Evolutionary conservation across 495 filamentous ascomycete genomes (phyloP), one percentile per base, ranked within the genome.

Genomic region (Hypoxylon rickii): DNA sequence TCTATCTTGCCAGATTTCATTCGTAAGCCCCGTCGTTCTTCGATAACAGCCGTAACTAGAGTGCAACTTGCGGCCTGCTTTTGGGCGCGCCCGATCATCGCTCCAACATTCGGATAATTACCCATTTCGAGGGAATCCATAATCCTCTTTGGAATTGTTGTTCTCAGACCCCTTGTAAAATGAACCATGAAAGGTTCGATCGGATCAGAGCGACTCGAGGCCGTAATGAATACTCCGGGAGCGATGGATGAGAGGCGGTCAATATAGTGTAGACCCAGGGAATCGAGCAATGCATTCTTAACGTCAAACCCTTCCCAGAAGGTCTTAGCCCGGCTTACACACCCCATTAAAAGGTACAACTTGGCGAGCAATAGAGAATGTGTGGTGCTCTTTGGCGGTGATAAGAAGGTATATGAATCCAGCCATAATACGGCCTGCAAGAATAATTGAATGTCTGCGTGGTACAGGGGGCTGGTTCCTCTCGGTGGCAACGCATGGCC

Each of bases 191-290:
- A 26, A 53, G 63, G 34, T 11, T 61, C 38, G 39, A 67, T 16
- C 1, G 51, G 43, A 7, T 69, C 69, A 3, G 46, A 31, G 5
- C 22, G 37, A 21, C 40, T 55, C 0, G 39, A 12, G 13, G 49
- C 31, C 18, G 58, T 15, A 15, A 54, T 44, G 46, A 80, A 75
- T 37, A 74, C 50, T 1, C 69, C 73, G 0, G 79, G 79, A n/a
- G 78, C 70, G 4, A 80, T 66, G 10, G 67, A 71, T n/a, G 78
- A 80, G 47, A 83, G 66, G 19, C 80, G 69, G 62, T 83, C 80
- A 22, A 76, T 72, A 21, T 76, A 74, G 1, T 74, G 47, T 0
- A 78, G 70, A 5, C 71, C 73, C 20, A 83, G 58, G 1, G 77
- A 72, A 43, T 80, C 79, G 6, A 75, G 69, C 20, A 81, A 76